Evolutionary conservation across 257 asterid species (phyloP), one percentile per base, ranked within the genome.

Genomic region (Salvia rosmarinus): DNA sequence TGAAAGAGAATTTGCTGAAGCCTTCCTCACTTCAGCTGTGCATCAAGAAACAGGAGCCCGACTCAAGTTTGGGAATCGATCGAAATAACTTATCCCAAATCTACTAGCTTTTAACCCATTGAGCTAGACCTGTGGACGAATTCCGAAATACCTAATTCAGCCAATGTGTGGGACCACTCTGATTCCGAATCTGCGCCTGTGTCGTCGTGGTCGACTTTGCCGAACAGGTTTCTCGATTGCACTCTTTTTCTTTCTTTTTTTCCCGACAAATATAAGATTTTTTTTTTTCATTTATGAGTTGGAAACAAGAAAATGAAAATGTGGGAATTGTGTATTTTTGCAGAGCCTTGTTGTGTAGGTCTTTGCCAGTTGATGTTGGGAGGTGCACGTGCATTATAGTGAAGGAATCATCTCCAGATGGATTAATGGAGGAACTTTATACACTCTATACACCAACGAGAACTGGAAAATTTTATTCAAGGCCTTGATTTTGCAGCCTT

Each of bases 111-210:
- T n/a, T n/a, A n/a, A n/a, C n/a, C n/a, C n/a, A n/a, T n/a, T n/a
- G n/a, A n/a, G n/a, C n/a, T n/a, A n/a, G n/a, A n/a, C n/a, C n/a
- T n/a, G n/a, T n/a, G n/a, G n/a, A n/a, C n/a, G n/a, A n/a, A 89
- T 74, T 76, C 82, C 2, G 95, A 77, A 0, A 84, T 66, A n/a
- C 23, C 85, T 0, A 81, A 77, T 51, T 84, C 96, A 2, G 86
- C 51, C 16, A 80, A 89, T 12, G 80, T 86, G 20, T 94, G 99
- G 99, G 96, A 89, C 55, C 79, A 85, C 56, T 91, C 98, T 0
- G 99, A 95, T 79, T 85, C 98, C 0, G 99, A 95, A 71, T 80
- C 96, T 35, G 96, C 96, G 1, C 99, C 98, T 0, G 99, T 88
- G 67, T 87, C 99, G 2, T 91, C 99, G 0, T 94, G 99, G 99